phyloP scores from a whole-genome alignment of 805 yeast genomes.

The Yamadazyma takamatsuzukensis region DNA sequence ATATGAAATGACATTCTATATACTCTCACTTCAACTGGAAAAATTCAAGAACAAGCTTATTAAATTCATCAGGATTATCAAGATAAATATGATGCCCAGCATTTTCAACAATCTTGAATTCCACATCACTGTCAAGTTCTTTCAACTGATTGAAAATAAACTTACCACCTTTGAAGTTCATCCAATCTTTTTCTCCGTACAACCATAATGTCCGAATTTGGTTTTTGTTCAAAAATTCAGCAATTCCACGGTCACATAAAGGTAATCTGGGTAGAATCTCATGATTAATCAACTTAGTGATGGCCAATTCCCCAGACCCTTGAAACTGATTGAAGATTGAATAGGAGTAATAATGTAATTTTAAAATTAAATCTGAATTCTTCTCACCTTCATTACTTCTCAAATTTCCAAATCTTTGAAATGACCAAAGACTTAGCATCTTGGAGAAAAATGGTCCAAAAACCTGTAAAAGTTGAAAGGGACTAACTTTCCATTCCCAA shows the following conservation, averaged over 20 bases:
- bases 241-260: slow-evolving; percentile 37
- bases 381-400: slow-evolving; percentile 11
- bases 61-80: slow-evolving; percentile 35
- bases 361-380: slow-evolving; percentile 21
- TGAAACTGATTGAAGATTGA: slow-evolving; percentile 42
- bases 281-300: slow-evolving; percentile 37
- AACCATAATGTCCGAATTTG: slow-evolving; percentile 29
- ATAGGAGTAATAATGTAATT: slow-evolving; percentile 37
- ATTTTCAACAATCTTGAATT: slow-evolving; percentile 21
- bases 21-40: too few species aligned
- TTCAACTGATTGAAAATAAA: slow-evolving; percentile 25
- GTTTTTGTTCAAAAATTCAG: slow-evolving; percentile 21
- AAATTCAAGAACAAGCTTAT: slow-evolving; percentile 19
- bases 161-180: slow-evolving; percentile 37
- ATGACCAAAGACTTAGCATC: slow-evolving; percentile 40
- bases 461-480: slow-evolving; percentile 35
- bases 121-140: slow-evolving; percentile 13
- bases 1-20: not conserved
- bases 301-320: slow-evolving; percentile 43
- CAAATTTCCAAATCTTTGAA: slow-evolving; percentile 32
- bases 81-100: slow-evolving; percentile 44
- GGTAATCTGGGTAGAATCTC: slow-evolving; percentile 38
- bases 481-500: slow-evolving; percentile 38
- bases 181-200: slow-evolving; percentile 44
- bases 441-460: slow-evolving; percentile 40